Percentiles rank a stretch among this genome's conserved stretches.
phyloP scores from a whole-genome alignment of 2,329 filamentous ascomycete genomes.

The Triangularia setosa region DNA sequence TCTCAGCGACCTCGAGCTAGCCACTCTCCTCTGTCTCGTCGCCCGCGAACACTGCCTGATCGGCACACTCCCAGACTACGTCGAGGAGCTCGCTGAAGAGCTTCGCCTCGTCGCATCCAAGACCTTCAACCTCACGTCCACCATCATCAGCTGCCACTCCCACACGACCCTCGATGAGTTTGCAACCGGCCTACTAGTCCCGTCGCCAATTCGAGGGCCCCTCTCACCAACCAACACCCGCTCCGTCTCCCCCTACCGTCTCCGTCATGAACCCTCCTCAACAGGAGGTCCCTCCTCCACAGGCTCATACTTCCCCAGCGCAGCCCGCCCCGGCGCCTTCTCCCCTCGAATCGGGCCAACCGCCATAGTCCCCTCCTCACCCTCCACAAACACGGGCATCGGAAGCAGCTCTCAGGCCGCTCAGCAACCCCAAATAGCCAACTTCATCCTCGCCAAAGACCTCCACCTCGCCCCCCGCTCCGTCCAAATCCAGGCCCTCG shows the following conservation, averaged over 20 bases:
- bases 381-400: constrained; percentile 3
- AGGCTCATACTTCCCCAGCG: constrained; percentile 27
- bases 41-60: constrained; percentile 85
- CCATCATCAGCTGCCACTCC: constrained; percentile 67
- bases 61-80: constrained; percentile 49
- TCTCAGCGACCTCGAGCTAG: constrained; percentile 84
- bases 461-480: constrained; percentile 68
- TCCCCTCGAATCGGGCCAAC: constrained; percentile 4
- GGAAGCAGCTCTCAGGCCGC: no score
- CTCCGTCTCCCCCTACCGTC: constrained; percentile 27
- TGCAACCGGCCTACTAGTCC: constrained; percentile 61
- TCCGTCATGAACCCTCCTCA: constrained; percentile 14
- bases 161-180: constrained; percentile 80
- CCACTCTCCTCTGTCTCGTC: constrained; percentile 74
- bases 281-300: constrained; percentile 11
- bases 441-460: constrained; percentile 77
- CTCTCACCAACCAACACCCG: constrained; percentile 26
- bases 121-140: constrained; percentile 68
- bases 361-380: constrained; percentile 17
- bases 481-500: constrained; percentile 75
- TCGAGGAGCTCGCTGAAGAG: constrained; percentile 70
- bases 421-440: constrained; percentile 56
- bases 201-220: constrained; percentile 39
- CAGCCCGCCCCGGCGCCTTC: constrained; percentile 29
- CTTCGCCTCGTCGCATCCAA: constrained; percentile 64